A percentile compares a stretch with the other conserved stretches of the same genome.
Conservation (phyloP, 345 rosid species). For the Viola odorata region DNA sequence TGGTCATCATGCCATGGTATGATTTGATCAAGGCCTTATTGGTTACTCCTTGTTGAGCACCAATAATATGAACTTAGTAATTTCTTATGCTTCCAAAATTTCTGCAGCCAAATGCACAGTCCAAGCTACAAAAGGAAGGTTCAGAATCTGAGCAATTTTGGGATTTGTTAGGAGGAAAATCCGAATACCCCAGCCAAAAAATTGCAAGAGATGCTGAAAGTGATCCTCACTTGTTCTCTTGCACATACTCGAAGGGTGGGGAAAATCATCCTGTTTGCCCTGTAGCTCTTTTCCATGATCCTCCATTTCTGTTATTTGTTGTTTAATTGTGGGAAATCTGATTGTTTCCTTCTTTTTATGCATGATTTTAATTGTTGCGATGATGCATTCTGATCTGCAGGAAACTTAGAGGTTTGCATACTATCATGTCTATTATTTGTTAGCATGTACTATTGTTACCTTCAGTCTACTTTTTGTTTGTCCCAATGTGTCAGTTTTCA, state of each 20-base stretch:
- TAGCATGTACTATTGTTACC: too few species aligned
- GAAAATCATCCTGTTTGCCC: slow-evolving; percentile 1
- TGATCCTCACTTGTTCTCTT: slow-evolving; percentile 92
- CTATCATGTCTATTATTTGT: slow-evolving; percentile 12
- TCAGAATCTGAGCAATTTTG: slow-evolving; percentile 88
- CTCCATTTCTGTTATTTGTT: not conserved
- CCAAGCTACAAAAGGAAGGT: slow-evolving; percentile 89
- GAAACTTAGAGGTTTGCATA: slow-evolving; percentile 69
- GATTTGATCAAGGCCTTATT: too few species aligned
- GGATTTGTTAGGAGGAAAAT: slow-evolving; percentile 82
- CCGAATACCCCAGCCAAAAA: slow-evolving; percentile 75
- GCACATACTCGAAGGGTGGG: slow-evolving; percentile 67
- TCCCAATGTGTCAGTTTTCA: too few species aligned
- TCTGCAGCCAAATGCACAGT: slow-evolving; percentile 77
- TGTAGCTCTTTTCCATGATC: too few species aligned
- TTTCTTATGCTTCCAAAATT: slow-evolving; percentile 20
- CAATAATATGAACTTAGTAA: not conserved
- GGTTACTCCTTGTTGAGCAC: too few species aligned
- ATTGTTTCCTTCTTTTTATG: slow-evolving; percentile 13
- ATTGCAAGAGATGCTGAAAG: slow-evolving; percentile 64
- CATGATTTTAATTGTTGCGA: slow-evolving; percentile 16
- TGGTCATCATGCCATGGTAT: too few species aligned
- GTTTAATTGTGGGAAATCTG: slow-evolving; percentile 13
- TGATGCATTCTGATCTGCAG: slow-evolving; percentile 38
- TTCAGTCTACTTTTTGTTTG: too few species aligned